phyloP scores from a whole-genome alignment of 106 monocot species.

The Apostasia shenzhenica region DNA sequence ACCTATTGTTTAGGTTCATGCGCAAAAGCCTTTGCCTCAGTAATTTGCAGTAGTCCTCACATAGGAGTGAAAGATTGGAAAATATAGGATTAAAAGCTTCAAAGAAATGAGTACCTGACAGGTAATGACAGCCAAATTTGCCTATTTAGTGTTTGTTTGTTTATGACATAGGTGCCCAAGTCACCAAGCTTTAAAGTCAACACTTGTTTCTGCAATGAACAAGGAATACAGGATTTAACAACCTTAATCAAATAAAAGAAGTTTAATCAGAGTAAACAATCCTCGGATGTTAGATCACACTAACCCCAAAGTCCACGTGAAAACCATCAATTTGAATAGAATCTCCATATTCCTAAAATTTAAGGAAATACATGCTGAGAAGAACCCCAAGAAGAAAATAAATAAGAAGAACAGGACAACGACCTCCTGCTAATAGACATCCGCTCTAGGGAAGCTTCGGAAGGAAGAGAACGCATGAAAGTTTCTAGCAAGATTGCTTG shows the following conservation, averaged over 20 bases:
- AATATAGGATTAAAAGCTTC: too few relatives aligned
- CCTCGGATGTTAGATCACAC: conserved; percentile 10
- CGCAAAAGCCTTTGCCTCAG: too few relatives aligned
- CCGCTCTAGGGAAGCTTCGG: too few relatives aligned
- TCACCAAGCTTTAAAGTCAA: conserved; percentile 78
- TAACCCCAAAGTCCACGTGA: conserved; percentile 98
- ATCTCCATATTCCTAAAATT: conserved; percentile 85
- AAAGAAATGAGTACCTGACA: conserved; percentile 52
- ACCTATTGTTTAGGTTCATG: too few relatives aligned
- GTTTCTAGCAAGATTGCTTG: too few relatives aligned
- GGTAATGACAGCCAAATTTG: conserved; percentile 99
- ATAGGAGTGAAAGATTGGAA: too few relatives aligned
- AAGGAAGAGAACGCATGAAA: too few relatives aligned
- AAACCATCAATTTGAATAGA: conserved; percentile 81
- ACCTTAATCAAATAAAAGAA: conserved; percentile 2
- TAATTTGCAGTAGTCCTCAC: too few relatives aligned
- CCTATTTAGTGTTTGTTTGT: conserved; percentile 96
- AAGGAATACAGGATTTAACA: not conserved
- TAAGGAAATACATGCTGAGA: not conserved
- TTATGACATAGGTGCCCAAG: conserved; percentile 90
- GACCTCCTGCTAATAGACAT: too few relatives aligned
- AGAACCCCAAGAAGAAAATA: conserved; percentile 4
- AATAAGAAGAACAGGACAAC: not conserved
- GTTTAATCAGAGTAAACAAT: not conserved
- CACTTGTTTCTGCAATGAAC: conserved; percentile 70